Evolutionary conservation across 768 basidiomycete species (phyloP).

Genomic region (Russula lepida): DNA sequence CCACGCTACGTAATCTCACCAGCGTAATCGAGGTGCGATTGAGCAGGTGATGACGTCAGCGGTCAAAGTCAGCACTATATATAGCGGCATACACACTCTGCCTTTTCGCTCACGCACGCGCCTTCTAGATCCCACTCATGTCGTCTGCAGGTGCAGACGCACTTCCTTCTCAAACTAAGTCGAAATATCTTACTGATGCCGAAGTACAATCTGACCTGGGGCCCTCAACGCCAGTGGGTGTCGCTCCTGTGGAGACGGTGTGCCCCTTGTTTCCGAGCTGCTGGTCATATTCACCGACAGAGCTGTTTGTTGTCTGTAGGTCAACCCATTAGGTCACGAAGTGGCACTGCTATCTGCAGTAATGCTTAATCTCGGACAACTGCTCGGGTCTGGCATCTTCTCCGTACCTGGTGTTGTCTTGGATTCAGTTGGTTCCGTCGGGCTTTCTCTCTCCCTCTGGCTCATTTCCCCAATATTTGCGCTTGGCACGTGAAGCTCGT

Average conservation of each 20-base stretch:
- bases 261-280: not conserved
- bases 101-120: not conserved
- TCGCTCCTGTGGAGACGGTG: conserved; percentile 18
- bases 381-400: conserved; percentile 28
- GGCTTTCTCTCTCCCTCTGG: conserved; percentile 27
- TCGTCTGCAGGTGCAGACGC: not conserved
- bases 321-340: conserved; percentile 23
- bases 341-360: conserved; percentile 21
- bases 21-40: no score
- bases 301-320: not conserved
- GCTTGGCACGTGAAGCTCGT: conserved; percentile 6
- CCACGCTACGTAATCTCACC: no score
- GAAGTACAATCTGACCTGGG: conserved; percentile 9
- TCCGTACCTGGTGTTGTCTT: conserved; percentile 26
- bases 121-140: not conserved
- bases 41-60: no score
- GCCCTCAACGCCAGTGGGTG: not conserved
- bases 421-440: conserved; percentile 24
- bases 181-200: not conserved
- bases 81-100: no score
- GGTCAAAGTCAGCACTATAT: no score
- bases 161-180: not conserved
- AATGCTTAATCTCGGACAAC: conserved; percentile 22
- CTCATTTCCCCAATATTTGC: conserved; percentile 24
- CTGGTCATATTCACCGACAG: not conserved